These are phyloP conservation scores for Pleomassaria siparia DNA, from an alignment of 2,329 filamentous ascomycete genomes.

Conservation along the genomic window DNA sequence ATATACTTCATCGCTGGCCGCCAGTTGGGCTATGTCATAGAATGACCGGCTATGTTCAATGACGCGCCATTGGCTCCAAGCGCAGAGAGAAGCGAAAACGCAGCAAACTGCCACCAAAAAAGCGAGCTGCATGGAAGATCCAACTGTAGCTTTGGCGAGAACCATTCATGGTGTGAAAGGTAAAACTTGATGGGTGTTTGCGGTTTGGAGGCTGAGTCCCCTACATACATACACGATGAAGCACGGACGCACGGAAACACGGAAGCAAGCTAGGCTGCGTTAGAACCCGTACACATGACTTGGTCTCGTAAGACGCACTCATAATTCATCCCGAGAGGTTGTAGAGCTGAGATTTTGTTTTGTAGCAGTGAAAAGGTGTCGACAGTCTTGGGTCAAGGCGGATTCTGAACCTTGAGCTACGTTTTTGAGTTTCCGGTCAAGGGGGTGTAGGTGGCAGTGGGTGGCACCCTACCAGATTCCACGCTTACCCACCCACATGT, in stretches of 20 bases:
- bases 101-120: slow-evolving; percentile 12
- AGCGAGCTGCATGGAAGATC: slow-evolving; percentile 16
- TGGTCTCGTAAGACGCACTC: neutral
- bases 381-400: neutral
- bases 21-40: slow-evolving; percentile 16
- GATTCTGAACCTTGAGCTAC: neutral
- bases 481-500: too few relatives aligned
- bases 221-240: neutral
- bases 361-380: neutral
- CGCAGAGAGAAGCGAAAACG: slow-evolving; percentile 10
- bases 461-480: neutral
- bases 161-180: neutral
- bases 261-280: neutral
- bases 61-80: slow-evolving; percentile 18
- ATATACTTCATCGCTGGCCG: slow-evolving; percentile 16
- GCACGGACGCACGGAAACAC: neutral
- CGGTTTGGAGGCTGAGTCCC: neutral
- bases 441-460: neutral
- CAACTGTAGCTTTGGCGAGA: slow-evolving; percentile 17
- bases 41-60: slow-evolving; percentile 32
- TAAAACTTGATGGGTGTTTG: neutral
- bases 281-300: neutral
- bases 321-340: neutral
- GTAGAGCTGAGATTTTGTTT: neutral
- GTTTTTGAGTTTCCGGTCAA: neutral